These are phyloP conservation scores for Aspergillus quadrilineatus DNA, from an alignment of 2,329 filamentous ascomycete species.

Conservation along the genomic window DNA sequence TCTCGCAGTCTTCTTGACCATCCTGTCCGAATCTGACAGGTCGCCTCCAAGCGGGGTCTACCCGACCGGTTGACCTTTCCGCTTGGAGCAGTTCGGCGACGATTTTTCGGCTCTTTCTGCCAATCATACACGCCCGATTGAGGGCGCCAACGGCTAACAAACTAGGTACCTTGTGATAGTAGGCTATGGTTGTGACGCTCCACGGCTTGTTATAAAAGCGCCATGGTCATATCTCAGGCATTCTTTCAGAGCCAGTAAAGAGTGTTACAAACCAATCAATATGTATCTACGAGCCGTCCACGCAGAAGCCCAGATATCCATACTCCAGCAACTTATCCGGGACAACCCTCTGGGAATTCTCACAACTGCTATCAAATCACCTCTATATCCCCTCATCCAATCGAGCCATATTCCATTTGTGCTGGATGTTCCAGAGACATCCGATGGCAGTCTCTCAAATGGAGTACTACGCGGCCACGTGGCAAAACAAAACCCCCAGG, in stretches of 20 bases:
- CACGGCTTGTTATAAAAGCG: conserved; percentile 1
- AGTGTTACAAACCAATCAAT: background rate
- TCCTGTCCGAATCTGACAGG: background rate
- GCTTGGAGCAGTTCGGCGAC: conserved; percentile 1
- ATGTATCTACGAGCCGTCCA: conserved; percentile 61
- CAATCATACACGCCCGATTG: background rate
- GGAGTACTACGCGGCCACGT: conserved; percentile 59
- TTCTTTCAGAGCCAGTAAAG: background rate
- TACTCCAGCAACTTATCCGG: conserved; percentile 55
- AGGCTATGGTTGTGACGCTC: background rate
- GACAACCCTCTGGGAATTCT: conserved; percentile 62
- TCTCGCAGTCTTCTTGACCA: background rate
- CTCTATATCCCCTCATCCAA: conserved; percentile 53
- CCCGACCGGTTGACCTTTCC: background rate
- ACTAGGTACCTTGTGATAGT: no score
- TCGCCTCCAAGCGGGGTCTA: background rate
- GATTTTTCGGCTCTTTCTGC: background rate
- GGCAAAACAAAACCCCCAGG: conserved; percentile 63
- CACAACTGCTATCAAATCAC: conserved; percentile 60
- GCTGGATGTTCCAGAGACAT: conserved; percentile 46
- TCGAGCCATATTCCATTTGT: conserved; percentile 63
- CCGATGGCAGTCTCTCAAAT: conserved; percentile 29
- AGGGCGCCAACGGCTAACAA: background rate
- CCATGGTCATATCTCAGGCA: background rate
- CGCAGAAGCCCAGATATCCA: conserved; percentile 51